Percentiles rank a stretch among this genome's conserved stretches.
phyloP scores from a whole-genome alignment of 495 filamentous ascomycete genomes.

The Cladorrhinum samala region DNA sequence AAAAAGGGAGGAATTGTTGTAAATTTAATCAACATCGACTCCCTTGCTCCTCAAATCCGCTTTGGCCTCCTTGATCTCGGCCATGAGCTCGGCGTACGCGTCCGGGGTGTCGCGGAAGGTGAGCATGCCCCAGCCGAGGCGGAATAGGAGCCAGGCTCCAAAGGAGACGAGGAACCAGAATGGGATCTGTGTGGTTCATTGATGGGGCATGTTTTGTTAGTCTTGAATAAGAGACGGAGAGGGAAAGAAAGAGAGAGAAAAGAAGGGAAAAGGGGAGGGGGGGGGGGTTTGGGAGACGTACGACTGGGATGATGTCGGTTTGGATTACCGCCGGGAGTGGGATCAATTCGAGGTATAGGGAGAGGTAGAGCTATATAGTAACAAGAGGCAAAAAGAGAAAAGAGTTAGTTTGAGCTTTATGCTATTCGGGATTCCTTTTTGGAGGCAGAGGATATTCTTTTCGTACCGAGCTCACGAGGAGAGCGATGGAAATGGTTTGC shows the following conservation, averaged over 20 bases:
- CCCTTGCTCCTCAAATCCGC: constrained; percentile 60
- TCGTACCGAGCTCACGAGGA: constrained; percentile 78
- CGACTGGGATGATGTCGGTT: constrained; percentile 64
- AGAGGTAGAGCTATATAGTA: constrained; percentile 79
- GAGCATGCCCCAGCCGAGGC: constrained; percentile 82
- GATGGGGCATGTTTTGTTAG: too few species aligned
- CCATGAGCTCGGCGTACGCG: constrained; percentile 84
- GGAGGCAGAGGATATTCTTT: too few species aligned
- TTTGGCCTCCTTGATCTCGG: constrained; percentile 66
- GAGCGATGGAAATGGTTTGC: constrained; percentile 79
- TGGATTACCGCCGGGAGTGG: constrained; percentile 72
- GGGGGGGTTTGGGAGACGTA: constrained; percentile 31
- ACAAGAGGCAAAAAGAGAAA: too few species aligned
- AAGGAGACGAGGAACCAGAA: constrained; percentile 90
- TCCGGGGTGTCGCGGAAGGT: constrained; percentile 95
- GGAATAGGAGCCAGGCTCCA: constrained; percentile 87
- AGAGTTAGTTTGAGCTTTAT: too few species aligned
- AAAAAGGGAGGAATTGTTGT: too few species aligned
- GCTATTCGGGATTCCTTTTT: too few species aligned
- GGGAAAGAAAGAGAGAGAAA: too few species aligned
- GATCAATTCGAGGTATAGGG: constrained; percentile 75
- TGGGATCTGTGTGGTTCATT: constrained; percentile 73
- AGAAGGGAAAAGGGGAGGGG: neutral
- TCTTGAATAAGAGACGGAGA: too few species aligned
- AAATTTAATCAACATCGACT: constrained; percentile 59